Evolutionary conservation across 1,284 basidiomycete species (phyloP).

Genomic region (Erythrobasidium hasegawianum): DNA sequence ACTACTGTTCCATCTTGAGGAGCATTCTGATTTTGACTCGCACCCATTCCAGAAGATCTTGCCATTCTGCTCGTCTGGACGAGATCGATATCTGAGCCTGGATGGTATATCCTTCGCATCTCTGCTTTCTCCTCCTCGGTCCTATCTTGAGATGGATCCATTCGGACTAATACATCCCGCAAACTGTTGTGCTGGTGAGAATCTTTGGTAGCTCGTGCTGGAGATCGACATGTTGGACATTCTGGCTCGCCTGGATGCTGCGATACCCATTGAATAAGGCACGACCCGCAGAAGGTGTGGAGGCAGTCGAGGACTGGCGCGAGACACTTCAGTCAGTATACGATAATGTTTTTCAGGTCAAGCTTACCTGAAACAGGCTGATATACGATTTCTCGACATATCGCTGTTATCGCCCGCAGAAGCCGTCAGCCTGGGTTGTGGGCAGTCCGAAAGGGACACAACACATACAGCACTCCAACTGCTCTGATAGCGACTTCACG

Average conservation of each 20-base stretch:
- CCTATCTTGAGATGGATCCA: slow-evolving; percentile 24
- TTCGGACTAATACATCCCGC: slow-evolving; percentile 26
- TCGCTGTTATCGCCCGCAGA: not conserved
- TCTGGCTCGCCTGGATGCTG: slow-evolving; percentile 29
- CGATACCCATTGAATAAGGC: slow-evolving; percentile 28
- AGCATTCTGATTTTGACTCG: not conserved
- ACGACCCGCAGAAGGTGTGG: slow-evolving; percentile 32
- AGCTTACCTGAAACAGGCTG: slow-evolving; percentile 30
- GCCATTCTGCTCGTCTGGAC: not conserved
- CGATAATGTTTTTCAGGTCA: not conserved
- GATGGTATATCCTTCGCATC: slow-evolving; percentile 31
- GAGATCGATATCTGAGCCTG: slow-evolving; percentile 27
- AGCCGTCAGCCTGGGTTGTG: not conserved
- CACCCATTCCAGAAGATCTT: not conserved
- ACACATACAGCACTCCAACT: slow-evolving; percentile 30
- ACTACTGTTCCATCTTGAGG: not conserved
- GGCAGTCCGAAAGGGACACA: not conserved
- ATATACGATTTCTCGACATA: slow-evolving; percentile 29
- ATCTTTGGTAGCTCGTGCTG: slow-evolving; percentile 33
- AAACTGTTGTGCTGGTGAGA: slow-evolving; percentile 31
- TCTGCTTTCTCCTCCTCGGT: slow-evolving; percentile 33
- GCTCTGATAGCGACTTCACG: slow-evolving; percentile 25
- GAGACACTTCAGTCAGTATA: not conserved
- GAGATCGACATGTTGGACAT: slow-evolving; percentile 33
- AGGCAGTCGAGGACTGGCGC: slow-evolving; percentile 31